Evolutionary conservation across 768 basidiomycete species (phyloP).

Genomic region (Hypholoma fasciculare): DNA sequence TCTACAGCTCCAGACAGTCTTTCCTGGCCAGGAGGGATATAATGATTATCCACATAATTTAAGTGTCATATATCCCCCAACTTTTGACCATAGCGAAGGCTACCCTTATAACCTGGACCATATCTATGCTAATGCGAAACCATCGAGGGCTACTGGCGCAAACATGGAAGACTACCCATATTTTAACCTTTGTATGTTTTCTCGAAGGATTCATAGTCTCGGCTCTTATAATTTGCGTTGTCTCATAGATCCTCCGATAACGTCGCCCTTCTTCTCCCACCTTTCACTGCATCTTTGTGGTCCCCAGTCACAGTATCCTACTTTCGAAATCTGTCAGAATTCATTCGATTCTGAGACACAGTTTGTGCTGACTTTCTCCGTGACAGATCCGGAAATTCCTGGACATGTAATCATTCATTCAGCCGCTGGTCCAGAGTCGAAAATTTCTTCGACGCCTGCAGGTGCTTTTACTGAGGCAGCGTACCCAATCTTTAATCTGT

Average conservation of each 20-base stretch:
- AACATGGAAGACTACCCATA: constrained; percentile 3
- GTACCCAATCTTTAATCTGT: background rate
- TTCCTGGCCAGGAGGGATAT: too few species aligned
- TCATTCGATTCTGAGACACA: background rate
- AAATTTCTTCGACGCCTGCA: background rate
- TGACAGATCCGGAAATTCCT: background rate
- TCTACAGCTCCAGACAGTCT: too few species aligned
- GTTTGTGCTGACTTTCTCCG: background rate
- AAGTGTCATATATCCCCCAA: background rate
- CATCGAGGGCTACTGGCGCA: background rate
- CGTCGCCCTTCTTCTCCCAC: constrained; percentile 7
- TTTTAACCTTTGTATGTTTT: constrained; percentile 15
- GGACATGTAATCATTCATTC: background rate
- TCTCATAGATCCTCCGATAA: constrained; percentile 13
- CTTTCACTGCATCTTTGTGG: constrained; percentile 9
- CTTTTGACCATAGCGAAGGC: background rate
- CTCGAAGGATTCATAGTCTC: background rate
- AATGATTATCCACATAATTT: constrained; percentile 4
- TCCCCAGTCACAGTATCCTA: constrained; percentile 15
- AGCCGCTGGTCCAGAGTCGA: too few species aligned
- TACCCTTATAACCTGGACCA: background rate
- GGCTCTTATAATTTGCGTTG: background rate
- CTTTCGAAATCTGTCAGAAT: constrained; percentile 20
- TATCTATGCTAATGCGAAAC: background rate
- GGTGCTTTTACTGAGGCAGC: background rate